Conservation (phyloP, 352 stramenopile genomes). For the Globisporangium irregulare region DNA sequence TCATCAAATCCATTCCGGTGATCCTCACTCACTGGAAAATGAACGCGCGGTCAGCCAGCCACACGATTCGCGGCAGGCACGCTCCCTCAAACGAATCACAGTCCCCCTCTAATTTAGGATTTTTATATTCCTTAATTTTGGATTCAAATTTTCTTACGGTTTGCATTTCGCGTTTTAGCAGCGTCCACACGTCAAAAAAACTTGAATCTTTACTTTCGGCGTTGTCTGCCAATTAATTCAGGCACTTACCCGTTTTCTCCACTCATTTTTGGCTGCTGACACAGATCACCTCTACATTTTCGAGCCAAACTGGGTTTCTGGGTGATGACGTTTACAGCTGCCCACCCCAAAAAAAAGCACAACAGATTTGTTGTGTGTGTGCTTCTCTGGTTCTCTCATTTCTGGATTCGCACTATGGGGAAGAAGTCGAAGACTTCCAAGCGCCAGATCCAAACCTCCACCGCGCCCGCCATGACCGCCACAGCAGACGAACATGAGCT, state of each 20-base stretch:
- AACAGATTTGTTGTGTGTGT: neutral
- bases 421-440: slow-evolving; percentile 11
- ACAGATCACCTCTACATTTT: slow-evolving; percentile 4
- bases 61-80: slow-evolving; percentile 9
- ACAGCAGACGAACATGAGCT: slow-evolving; percentile 17
- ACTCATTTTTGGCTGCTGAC: neutral
- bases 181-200: slow-evolving; percentile 13
- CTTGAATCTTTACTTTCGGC: slow-evolving; percentile 13
- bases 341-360: neutral
- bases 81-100: slow-evolving; percentile 1
- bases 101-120: neutral
- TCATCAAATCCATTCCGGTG: neutral
- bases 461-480: neutral
- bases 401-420: slow-evolving; percentile 10
- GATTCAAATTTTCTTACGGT: neutral
- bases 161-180: no score
- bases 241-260: neutral
- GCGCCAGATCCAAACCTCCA: neutral
- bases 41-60: neutral
- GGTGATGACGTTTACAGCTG: neutral
- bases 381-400: slow-evolving; percentile 10
- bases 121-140: neutral
- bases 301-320: neutral
- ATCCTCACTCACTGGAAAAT: neutral
- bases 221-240: neutral